Conservation (phyloP, 495 filamentous ascomycete species). For the Penicillium cosmopolitanum region DNA sequence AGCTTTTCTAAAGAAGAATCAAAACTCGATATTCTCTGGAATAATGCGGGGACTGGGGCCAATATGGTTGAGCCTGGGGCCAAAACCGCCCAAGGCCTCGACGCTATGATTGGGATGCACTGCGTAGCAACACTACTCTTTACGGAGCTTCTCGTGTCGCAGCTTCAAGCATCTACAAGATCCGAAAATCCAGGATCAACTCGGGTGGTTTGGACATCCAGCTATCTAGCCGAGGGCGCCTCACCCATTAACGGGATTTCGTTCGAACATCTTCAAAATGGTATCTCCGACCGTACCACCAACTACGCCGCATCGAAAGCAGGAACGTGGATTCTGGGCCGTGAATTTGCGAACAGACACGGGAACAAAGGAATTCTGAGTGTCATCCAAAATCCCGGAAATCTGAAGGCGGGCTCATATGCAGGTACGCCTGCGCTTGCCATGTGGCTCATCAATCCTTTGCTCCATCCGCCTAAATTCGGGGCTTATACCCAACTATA, state of each 20-base stretch:
- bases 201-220: not conserved
- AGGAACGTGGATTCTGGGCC: not conserved
- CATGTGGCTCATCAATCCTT: not conserved
- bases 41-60: not conserved
- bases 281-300: not conserved
- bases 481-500: slow-evolving; percentile 4
- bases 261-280: not conserved
- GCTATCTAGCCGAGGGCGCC: not conserved
- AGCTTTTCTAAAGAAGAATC: not conserved
- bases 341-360: not conserved
- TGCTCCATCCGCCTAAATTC: slow-evolving; percentile 3
- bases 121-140: not conserved
- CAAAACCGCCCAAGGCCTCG: not conserved
- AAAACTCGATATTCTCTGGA: not conserved
- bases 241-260: not conserved
- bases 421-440: not conserved
- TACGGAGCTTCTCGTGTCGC: not conserved
- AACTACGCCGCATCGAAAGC: not conserved
- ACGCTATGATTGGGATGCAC: not conserved
- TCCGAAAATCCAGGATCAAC: not conserved
- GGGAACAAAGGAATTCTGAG: not conserved
- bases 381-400: not conserved
- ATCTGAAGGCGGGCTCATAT: not conserved
- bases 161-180: not conserved
- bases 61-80: not conserved